These are phyloP conservation scores for Calonectria ilicicola DNA, from an alignment of 2,329 filamentous ascomycete genomes.

Conservation along the genomic window DNA sequence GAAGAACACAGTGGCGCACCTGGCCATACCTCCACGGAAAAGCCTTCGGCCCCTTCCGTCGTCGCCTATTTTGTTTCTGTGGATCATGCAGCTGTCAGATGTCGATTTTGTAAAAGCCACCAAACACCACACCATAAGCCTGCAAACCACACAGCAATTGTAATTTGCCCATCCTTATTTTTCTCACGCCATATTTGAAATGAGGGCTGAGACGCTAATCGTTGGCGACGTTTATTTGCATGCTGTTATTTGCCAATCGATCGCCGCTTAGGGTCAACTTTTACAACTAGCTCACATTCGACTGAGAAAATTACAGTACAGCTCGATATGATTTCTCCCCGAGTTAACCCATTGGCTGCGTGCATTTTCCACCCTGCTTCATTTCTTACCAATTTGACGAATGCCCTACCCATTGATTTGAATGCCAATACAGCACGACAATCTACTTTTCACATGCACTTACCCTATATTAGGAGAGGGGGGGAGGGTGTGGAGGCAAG, in stretches of 20 bases:
- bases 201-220: background rate
- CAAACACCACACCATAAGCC: background rate
- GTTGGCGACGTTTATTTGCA: background rate
- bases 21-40: slow-evolving; percentile 4
- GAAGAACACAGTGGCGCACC: slow-evolving; percentile 2
- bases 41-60: slow-evolving; percentile 7
- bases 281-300: background rate
- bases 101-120: slow-evolving; percentile 13
- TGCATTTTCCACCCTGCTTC: no score
- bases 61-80: background rate
- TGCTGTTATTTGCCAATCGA: background rate
- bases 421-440: background rate
- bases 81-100: slow-evolving; percentile 14
- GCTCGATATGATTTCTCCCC: background rate
- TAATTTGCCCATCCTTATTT: background rate
- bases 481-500: background rate
- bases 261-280: background rate
- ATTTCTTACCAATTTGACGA: no score
- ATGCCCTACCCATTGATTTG: background rate
- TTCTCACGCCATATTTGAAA: background rate
- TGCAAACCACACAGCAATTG: background rate
- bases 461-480: no score
- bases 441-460: background rate
- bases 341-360: background rate
- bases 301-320: background rate